These are phyloP conservation scores for Pneumocystis canis DNA, from an alignment of 1,139 yeast species.

Conservation along the genomic window DNA sequence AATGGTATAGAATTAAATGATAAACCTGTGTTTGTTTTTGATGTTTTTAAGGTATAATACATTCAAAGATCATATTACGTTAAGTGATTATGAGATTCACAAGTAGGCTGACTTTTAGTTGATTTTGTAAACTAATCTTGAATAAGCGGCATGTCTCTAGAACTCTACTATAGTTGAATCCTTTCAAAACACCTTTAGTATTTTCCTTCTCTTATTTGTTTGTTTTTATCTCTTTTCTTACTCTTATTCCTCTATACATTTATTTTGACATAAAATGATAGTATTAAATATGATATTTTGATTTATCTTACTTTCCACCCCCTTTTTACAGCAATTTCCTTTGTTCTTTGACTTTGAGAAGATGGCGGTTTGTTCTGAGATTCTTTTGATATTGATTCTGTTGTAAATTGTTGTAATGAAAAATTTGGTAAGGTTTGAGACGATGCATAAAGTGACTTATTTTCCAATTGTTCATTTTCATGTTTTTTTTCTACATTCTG, in stretches of 20 bases:
- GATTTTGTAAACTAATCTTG: neutral
- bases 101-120: conserved; percentile 23
- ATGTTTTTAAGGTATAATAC: conserved; percentile 39
- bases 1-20: conserved; percentile 30
- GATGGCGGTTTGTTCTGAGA: neutral
- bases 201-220: neutral
- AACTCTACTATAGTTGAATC: neutral
- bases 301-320: neutral
- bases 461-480: neutral
- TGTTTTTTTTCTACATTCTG: neutral
- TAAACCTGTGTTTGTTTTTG: neutral
- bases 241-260: neutral
- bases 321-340: neutral
- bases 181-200: neutral
- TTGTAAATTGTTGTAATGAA: neutral
- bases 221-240: neutral
- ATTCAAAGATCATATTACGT: conserved; percentile 73
- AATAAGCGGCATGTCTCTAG: neutral
- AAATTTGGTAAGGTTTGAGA: neutral
- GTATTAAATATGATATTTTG: neutral
- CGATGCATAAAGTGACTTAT: neutral
- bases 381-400: neutral
- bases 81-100: conserved; percentile 87
- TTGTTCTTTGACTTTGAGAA: neutral
- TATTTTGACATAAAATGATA: neutral